Evolutionary conservation across 2,329 filamentous ascomycete species (phyloP).

Genomic region (Cryoendolithus antarcticus): DNA sequence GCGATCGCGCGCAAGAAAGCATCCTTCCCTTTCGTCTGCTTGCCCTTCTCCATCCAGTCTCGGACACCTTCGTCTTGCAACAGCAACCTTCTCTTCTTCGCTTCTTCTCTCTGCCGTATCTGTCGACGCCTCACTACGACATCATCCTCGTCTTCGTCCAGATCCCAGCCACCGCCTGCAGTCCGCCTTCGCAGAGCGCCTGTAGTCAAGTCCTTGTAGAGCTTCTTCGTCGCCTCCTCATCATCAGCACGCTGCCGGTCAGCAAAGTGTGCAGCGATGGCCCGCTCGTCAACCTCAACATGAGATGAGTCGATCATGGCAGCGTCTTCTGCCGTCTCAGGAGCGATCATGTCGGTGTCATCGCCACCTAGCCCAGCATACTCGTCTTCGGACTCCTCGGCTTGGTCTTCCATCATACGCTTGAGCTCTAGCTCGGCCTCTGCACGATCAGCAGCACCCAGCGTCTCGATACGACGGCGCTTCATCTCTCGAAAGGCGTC

Average conservation of each 20-base stretch:
- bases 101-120: slow-evolving; percentile 77
- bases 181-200: slow-evolving; percentile 77
- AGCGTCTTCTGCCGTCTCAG: slow-evolving; percentile 61
- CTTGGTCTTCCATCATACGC: slow-evolving; percentile 84
- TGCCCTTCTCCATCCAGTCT: slow-evolving; percentile 47
- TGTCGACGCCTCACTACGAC: slow-evolving; percentile 58
- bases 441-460: slow-evolving; percentile 24
- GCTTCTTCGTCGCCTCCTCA: slow-evolving; percentile 77
- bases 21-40: slow-evolving; percentile 52
- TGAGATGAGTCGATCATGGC: slow-evolving; percentile 80
- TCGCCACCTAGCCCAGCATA: slow-evolving; percentile 93
- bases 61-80: slow-evolving; percentile 80
- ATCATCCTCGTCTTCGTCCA: slow-evolving; percentile 77
- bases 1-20: slow-evolving; percentile 88
- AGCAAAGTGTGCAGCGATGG: slow-evolving; percentile 75
- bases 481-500: slow-evolving; percentile 58
- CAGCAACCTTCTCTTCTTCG: slow-evolving; percentile 80
- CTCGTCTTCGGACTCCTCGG: slow-evolving; percentile 95
- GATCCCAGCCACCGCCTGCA: slow-evolving; percentile 52
- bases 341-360: slow-evolving; percentile 51
- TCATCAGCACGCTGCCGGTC: slow-evolving; percentile 69
- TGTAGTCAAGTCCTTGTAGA: slow-evolving; percentile 86
- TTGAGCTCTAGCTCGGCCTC: slow-evolving; percentile 65
- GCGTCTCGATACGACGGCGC: slow-evolving; percentile 46
- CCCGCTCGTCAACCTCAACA: slow-evolving; percentile 65